phyloP scores from a whole-genome alignment of 2,329 filamentous ascomycete genomes.

The Emydomyces testavorans region DNA sequence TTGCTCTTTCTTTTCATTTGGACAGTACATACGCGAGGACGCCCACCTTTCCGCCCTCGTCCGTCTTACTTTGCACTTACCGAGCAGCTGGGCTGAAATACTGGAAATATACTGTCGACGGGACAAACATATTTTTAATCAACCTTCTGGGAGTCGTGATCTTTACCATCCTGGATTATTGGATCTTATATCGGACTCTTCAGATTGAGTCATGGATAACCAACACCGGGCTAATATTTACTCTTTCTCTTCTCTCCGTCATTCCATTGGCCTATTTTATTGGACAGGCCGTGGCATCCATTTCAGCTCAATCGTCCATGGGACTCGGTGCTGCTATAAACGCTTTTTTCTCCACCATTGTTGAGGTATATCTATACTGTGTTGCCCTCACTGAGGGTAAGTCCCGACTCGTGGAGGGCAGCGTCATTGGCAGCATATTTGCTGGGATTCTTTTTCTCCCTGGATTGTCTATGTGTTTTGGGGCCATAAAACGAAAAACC shows the following conservation, averaged over 20 bases:
- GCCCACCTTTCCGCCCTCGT: slow-evolving; percentile 61
- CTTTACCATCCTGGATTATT: slow-evolving; percentile 90
- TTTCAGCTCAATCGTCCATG: slow-evolving; percentile 98
- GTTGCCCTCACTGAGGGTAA: slow-evolving; percentile 88
- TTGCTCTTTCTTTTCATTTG: slow-evolving; percentile 86
- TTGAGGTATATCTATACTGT: slow-evolving; percentile 96
- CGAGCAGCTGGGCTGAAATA: slow-evolving; percentile 87
- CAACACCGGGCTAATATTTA: slow-evolving; percentile 74
- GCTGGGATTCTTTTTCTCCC: slow-evolving; percentile 90
- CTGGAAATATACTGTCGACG: slow-evolving; percentile 98
- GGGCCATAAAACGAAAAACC: slow-evolving; percentile 93
- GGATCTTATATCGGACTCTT: slow-evolving; percentile 58
- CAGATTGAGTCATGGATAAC: slow-evolving; percentile 63
- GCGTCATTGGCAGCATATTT: slow-evolving; percentile 95
- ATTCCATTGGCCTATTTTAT: slow-evolving; percentile 98
- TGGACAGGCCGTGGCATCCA: slow-evolving; percentile 93
- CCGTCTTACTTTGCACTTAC: slow-evolving; percentile 91
- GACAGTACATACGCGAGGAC: slow-evolving; percentile 64
- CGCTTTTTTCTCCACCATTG: slow-evolving; percentile 93
- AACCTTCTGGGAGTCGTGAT: slow-evolving; percentile 89
- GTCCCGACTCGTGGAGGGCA: slow-evolving; percentile 83
- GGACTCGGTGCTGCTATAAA: slow-evolving; percentile 93
- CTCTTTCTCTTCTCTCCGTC: slow-evolving; percentile 74
- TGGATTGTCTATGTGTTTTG: slow-evolving; percentile 96
- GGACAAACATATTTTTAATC: slow-evolving; percentile 97